Base-by-base conservation (phyloP, 2,329 filamentous ascomycete species). In the Sporothrix protearum region DNA sequence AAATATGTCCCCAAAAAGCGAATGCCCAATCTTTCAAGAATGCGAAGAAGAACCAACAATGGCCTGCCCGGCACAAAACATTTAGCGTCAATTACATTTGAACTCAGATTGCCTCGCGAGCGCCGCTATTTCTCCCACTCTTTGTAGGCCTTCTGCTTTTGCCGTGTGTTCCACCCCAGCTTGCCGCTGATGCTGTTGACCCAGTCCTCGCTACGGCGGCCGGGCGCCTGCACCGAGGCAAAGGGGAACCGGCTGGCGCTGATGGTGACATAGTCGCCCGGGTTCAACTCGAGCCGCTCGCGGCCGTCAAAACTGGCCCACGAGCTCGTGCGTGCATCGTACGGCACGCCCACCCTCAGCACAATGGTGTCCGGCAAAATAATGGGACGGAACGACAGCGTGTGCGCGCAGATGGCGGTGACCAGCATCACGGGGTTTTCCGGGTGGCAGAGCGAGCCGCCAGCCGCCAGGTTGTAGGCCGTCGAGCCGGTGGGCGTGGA, bases 221-320 rank as follows among this genome's bases (percentile, higher is more conserved):
- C 90, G 71, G 90, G 85, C 0, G 89, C 87, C 81, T 93, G 86
- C 12, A 95, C 92, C 71, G 87, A 89, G 0, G 92, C 92, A 80
- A 95, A 96, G 0, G 92, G 92, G 77, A 91, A 76, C 53, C 92
- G 83, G 75, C 90, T 92, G 2, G 92, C 92, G 75, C 91, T 93
- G 73, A 96, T 91, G 1, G 92, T 95, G 5, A 95, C 92, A 78
- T 96, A 96, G 80, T 96, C 92, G 19, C 92, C 92, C 0, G 92
- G 91, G 66, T 82, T 80, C 49, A 96, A 84, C 82, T 96, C 92
- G n/a, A 92, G 82, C 82, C 94, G 89, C 83, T 97, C 93, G 73
- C 94, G 88, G 1, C 96, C 96, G 80, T 99, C 96, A 79, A 99
- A 99, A 80, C 93, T 97, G n/a, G 94, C 96, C 95, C 96, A 99